Percentiles rank a stretch among this genome's conserved stretches.
Conservation (phyloP, 495 filamentous ascomycete genomes). For the Aspergillus coremiiformis region DNA sequence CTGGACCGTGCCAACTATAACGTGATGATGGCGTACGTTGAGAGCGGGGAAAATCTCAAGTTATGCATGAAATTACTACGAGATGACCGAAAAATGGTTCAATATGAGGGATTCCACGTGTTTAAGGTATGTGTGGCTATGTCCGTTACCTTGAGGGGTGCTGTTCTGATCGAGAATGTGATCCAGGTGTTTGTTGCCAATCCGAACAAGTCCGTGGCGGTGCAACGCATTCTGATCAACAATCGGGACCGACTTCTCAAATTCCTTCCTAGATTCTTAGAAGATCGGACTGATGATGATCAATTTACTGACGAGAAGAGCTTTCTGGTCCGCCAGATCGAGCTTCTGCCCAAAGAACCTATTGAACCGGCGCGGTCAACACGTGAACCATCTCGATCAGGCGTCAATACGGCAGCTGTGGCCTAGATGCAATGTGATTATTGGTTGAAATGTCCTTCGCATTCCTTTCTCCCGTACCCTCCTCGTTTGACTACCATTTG, state of each 20-base stretch:
- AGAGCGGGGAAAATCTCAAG: conserved; percentile 90
- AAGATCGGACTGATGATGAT: conserved; percentile 93
- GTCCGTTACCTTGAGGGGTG: not conserved
- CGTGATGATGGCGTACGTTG: conserved; percentile 96
- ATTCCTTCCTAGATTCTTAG: conserved; percentile 85
- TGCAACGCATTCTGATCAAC: conserved; percentile 91
- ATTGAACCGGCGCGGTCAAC: conserved; percentile 40
- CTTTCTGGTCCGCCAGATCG: conserved; percentile 91
- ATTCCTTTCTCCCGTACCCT: conserved; percentile 5
- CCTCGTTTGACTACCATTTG: conserved; percentile 8
- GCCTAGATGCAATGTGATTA: conserved; percentile 13
- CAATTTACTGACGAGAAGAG: conserved; percentile 98
- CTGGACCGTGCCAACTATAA: conserved; percentile 94
- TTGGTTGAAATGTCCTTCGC: not conserved
- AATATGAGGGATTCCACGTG: conserved; percentile 98
- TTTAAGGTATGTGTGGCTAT: conserved; percentile 63
- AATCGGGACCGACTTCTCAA: conserved; percentile 84
- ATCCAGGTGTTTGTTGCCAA: conserved; percentile 91
- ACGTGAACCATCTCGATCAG: conserved; percentile 27
- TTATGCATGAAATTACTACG: conserved; percentile 93
- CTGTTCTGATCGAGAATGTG: conserved; percentile 18
- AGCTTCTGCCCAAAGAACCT: conserved; percentile 62
- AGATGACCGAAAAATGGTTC: conserved; percentile 96
- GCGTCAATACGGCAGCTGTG: conserved; percentile 30
- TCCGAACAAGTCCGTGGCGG: conserved; percentile 86